Evolutionary conservation across 805 yeast species (phyloP), one percentile per base, ranked within the genome.

Genomic region (Cyberlindnera misumaiensis): DNA sequence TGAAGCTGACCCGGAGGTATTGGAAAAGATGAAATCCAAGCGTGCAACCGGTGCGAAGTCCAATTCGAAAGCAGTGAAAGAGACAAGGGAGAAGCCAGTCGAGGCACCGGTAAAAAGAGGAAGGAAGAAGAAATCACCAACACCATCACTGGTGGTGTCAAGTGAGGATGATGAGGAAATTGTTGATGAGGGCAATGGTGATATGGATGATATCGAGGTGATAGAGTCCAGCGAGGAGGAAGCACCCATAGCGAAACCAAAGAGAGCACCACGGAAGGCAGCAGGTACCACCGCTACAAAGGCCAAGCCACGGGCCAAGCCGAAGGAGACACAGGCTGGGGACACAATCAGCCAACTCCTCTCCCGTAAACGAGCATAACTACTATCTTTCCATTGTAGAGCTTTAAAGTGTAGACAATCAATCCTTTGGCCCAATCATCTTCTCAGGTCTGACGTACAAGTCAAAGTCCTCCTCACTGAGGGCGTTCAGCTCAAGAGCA

Each of bases 381-480:
- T n/a, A n/a, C n/a, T n/a, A n/a, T n/a, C n/a, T n/a, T n/a, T n/a
- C n/a, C n/a, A n/a, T n/a, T n/a, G n/a, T n/a, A n/a, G n/a, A n/a
- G n/a, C n/a, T n/a, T n/a, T 20, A 20, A 11, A 13, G 11, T 27
- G 11, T 27, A 27, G 28, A 27, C 28, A 27, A 6, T 41, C 26
- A 45, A 32, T 43, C 46, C 49, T 83, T 82, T 58, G 98, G 97
- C 46, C 97, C 96, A 68, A 93, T 80, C 98, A 93, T 93, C 60
- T 84, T 76, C 72, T 93, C 97, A 49, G 98, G 98, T 64, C 85
- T 80, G 52, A 93, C 98, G 95, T 95, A 90, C 66, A 87, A 74
- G 63, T 89, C 94, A 55, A 93, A 93, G 69, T 93, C 96, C 62
- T 79, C 83, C 50, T 77, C 79, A 42, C 80, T 72, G 59, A 93